These are phyloP conservation scores for Pistacia atlantica DNA, from an alignment of 345 rosid species.

Conservation along the genomic window DNA sequence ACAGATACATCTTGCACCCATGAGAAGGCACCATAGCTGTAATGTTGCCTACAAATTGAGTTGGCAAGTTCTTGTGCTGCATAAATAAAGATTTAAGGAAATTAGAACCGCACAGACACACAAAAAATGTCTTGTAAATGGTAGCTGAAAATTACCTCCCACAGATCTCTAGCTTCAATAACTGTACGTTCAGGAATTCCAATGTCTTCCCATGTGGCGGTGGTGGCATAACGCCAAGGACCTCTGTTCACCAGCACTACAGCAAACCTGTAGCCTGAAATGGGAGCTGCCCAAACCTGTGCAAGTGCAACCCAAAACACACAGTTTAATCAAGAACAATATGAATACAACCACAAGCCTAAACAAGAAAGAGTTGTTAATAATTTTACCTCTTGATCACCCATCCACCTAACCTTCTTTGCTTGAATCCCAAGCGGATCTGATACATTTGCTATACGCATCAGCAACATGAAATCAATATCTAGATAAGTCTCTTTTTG, in stretches of 20 bases:
- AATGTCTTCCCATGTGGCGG: slow-evolving; percentile 72
- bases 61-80: slow-evolving; percentile 73
- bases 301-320: background rate
- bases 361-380: background rate
- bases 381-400: slow-evolving; percentile 56
- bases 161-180: slow-evolving; percentile 64
- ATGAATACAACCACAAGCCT: background rate
- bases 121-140: background rate
- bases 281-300: slow-evolving; percentile 77
- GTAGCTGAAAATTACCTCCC: slow-evolving; percentile 50
- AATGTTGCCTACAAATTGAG: slow-evolving; percentile 25
- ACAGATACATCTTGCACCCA: slow-evolving; percentile 55
- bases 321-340: background rate
- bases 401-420: slow-evolving; percentile 62
- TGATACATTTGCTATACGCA: slow-evolving; percentile 18
- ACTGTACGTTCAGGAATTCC: slow-evolving; percentile 45
- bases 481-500: background rate
- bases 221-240: slow-evolving; percentile 27
- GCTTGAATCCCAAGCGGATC: slow-evolving; percentile 84
- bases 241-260: slow-evolving; percentile 63
- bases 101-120: too few species aligned
- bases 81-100: slow-evolving; percentile 9
- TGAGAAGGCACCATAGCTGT: slow-evolving; percentile 45
- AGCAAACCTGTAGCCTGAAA: slow-evolving; percentile 52
- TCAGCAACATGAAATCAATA: slow-evolving; percentile 1